Evolutionary conservation across 495 filamentous ascomycete genomes (phyloP).

Genomic region (Neurospora tetrasperma): DNA sequence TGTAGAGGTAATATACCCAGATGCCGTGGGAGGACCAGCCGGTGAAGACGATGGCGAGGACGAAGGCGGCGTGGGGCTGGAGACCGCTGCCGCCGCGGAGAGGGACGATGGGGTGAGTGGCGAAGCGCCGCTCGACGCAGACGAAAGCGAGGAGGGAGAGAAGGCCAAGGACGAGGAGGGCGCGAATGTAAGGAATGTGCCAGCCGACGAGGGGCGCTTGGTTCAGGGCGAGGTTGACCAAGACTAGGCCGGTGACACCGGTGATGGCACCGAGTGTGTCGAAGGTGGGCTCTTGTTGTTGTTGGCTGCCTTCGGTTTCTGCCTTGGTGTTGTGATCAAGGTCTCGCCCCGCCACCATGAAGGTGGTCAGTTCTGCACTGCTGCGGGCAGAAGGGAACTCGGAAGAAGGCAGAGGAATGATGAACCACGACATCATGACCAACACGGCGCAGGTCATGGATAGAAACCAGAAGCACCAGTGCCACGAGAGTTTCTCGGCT

Average conservation of each 20-base stretch:
- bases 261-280: conserved; percentile 41
- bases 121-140: conserved; percentile 33
- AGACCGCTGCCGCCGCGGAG: conserved; percentile 25
- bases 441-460: conserved; percentile 37
- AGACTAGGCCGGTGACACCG: conserved; percentile 44
- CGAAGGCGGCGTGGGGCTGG: conserved; percentile 38
- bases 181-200: conserved; percentile 39
- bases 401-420: conserved; percentile 36
- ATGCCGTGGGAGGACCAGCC: conserved; percentile 57
- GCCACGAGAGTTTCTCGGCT: conserved; percentile 48
- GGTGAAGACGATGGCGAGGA: conserved; percentile 42
- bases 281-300: conserved; percentile 13
- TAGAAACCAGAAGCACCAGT: conserved; percentile 53
- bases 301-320: background rate
- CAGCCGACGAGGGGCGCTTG: conserved; percentile 50
- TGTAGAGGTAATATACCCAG: conserved; percentile 45
- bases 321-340: background rate
- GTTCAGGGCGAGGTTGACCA: conserved; percentile 52
- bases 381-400: background rate
- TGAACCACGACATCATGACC: conserved; percentile 28
- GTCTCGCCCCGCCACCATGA: background rate
- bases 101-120: conserved; percentile 43
- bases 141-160: conserved; percentile 39
- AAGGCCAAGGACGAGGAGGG: conserved; percentile 43
- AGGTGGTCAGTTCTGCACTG: conserved; percentile 1